Base-by-base conservation (phyloP, 495 filamentous ascomycete species). In the Choiromyces venosus region DNA sequence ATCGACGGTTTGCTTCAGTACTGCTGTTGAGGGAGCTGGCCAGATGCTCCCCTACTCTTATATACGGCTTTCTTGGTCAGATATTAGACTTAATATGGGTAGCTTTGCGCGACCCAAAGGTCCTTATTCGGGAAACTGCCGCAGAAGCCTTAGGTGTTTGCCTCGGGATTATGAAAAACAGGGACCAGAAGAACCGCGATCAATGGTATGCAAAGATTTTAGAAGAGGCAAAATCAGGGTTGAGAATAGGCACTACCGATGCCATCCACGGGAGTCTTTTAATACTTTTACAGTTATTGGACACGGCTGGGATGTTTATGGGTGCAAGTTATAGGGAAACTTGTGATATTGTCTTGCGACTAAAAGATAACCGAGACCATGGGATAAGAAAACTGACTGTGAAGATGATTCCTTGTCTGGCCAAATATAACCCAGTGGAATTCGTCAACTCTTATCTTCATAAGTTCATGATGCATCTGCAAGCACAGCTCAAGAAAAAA, bases 221-320 rank as follows among this genome's bases (percentile, higher is more conserved):
- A 74, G 89, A 92, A 44, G 93, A 97, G 81, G 90, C 92, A 10
- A 84, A 91, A 67, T 83, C 86, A 68, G 93, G 94, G 25, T 88
- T 99, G 78, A 90, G 90, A 81, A 87, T 88, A 39, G 89, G 87
- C 73, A 93, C 91, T 40, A 85, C 92, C 64, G 95, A 99, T 79
- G 89, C 87, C 74, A 90, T 94, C 42, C 95, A 99, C 82, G 96
- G 93, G 38, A 97, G 93, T 18, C 87, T 99, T 46, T 86, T 99
- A 29, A 91, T 94, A 1, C 85, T 97, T 76, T 93, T 93, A 81
- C 94, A 97, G 81, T 86, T 99, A 37, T 88, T 98, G 21, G 86
- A 92, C 73, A 93, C 95, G 77, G 94, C 95, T 36, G 93, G 93
- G 73, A 99, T 98, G 95, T 99, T 96, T 84, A 97, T 99, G 95